Evolutionary conservation across 495 filamentous ascomycete species (phyloP).

Genomic region (Xylaria cubensis): DNA sequence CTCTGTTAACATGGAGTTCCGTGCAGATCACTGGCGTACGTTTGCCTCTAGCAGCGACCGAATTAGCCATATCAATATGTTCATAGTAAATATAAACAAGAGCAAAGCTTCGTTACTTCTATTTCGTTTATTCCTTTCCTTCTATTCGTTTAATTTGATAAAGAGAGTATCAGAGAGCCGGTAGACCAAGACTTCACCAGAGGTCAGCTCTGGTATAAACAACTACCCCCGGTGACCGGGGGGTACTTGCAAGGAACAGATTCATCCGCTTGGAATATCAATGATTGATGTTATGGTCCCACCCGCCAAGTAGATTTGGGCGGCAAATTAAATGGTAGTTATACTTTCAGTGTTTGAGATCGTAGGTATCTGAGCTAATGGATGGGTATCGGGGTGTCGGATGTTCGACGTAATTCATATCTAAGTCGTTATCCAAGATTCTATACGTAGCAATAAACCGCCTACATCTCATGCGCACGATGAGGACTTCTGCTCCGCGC

Average conservation of each 20-base stretch:
- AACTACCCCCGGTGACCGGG: background rate
- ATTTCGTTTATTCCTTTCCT: no score
- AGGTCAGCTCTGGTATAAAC: background rate
- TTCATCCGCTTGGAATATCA: background rate
- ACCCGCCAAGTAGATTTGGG: no score
- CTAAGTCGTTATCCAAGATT: no score
- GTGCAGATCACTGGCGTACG: no score
- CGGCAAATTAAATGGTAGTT: background rate
- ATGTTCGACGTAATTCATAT: background rate
- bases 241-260: background rate
- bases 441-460: background rate
- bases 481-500: slow-evolving; percentile 16
- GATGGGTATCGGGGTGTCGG: background rate
- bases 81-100: no score
- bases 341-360: background rate
- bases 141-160: no score
- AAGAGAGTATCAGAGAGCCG: no score
- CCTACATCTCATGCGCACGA: background rate
- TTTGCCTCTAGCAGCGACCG: background rate
- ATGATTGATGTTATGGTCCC: background rate
- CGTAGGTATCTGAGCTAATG: background rate
- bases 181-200: no score
- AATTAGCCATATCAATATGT: background rate
- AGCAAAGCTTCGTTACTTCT: no score
- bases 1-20: no score